phyloP scores from a whole-genome alignment of 139 green algal species.

The Trebouxia sp. region DNA sequence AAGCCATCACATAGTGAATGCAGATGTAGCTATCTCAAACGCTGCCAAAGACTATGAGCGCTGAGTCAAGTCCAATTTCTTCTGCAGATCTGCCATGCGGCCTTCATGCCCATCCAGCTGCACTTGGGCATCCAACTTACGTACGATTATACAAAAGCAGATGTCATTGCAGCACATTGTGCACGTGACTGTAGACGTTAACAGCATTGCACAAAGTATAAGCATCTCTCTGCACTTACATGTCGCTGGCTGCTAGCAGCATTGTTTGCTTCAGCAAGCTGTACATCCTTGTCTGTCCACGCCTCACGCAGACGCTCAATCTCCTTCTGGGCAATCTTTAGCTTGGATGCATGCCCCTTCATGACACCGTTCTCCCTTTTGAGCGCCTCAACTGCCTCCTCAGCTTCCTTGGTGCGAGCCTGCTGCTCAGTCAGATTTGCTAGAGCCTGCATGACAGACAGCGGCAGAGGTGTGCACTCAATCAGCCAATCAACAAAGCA shows the following conservation, averaged over 20 bases:
- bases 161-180: too few relatives aligned
- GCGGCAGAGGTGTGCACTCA: too few relatives aligned
- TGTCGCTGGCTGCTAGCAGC: background rate
- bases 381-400: background rate
- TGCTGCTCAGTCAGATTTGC: background rate
- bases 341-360: background rate
- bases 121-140: background rate
- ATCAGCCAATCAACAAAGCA: too few relatives aligned
- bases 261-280: conserved; percentile 6
- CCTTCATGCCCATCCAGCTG: background rate
- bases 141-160: too few relatives aligned
- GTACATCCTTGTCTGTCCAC: conserved; percentile 20
- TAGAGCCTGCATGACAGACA: background rate
- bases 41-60: too few relatives aligned
- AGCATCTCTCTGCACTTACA: too few relatives aligned
- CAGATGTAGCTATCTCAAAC: too few relatives aligned
- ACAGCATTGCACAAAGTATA: too few relatives aligned
- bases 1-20: too few relatives aligned
- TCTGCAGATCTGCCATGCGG: background rate
- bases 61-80: conserved; percentile 1
- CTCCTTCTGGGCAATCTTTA: conserved; percentile 20
- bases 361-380: conserved; percentile 16
- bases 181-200: too few relatives aligned
- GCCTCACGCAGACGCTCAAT: conserved; percentile 20
- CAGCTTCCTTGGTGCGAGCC: background rate